Percentiles rank a stretch among this genome's conserved stretches.
Conservation (phyloP, 2,329 filamentous ascomycete species). For the Penicillium corylophilum region DNA sequence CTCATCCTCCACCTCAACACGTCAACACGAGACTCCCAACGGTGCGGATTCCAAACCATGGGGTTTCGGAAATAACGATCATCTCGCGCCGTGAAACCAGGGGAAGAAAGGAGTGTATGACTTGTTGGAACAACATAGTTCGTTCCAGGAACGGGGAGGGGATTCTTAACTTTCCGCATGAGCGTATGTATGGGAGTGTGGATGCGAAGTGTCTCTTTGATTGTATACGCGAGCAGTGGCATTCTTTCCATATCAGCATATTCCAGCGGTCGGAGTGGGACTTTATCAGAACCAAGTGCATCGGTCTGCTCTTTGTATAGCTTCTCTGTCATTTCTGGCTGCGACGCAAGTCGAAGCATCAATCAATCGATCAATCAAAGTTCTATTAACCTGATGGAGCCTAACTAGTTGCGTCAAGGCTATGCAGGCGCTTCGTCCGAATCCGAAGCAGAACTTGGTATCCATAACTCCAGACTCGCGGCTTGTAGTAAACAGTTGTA, state of each 20-base stretch:
- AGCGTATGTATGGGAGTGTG: constrained; percentile 73
- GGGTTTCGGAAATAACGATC: constrained; percentile 63
- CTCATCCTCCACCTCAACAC: constrained; percentile 51
- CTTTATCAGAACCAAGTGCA: constrained; percentile 53
- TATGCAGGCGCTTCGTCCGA: no score
- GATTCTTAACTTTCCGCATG: constrained; percentile 69
- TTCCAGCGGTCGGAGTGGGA: constrained; percentile 58
- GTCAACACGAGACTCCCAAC: constrained; percentile 51
- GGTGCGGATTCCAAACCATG: constrained; percentile 60
- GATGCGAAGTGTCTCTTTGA: constrained; percentile 70
- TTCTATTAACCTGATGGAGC: no score
- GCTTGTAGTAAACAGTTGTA: no score
- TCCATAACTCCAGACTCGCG: no score
- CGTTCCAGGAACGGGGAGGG: constrained; percentile 54
- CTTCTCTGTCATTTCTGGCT: constrained; percentile 68
- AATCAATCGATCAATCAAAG: no score
- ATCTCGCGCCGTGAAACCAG: constrained; percentile 63
- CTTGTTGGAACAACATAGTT: constrained; percentile 73
- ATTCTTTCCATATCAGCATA: constrained; percentile 62
- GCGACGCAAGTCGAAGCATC: constrained; percentile 67
- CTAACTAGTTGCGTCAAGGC: no score
- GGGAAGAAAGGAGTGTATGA: constrained; percentile 78
- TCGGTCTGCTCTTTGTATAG: constrained; percentile 66
- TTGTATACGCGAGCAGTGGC: constrained; percentile 61
- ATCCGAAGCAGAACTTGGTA: no score